Evolutionary conservation across 2,329 filamentous ascomycete species (phyloP).

Genomic region (Fusarium sp.): DNA sequence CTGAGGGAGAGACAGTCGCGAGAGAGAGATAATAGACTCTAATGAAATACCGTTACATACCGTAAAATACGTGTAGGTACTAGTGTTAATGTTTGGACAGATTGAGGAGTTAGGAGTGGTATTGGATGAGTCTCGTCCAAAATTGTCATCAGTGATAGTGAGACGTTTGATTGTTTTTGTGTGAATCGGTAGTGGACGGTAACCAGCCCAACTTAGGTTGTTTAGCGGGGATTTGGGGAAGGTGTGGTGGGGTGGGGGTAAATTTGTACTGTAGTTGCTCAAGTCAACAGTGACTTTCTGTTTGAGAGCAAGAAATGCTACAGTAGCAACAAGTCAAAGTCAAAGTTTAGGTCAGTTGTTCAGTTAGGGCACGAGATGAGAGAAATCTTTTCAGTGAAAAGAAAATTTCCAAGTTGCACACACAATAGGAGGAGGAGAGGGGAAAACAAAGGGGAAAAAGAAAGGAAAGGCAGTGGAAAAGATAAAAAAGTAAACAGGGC

Average conservation of each 20-base stretch:
- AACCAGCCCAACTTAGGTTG: slow-evolving; percentile 24
- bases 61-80: slow-evolving; percentile 4
- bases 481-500: slow-evolving; percentile 20
- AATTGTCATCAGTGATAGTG: slow-evolving; percentile 20
- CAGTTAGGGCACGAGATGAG: slow-evolving; percentile 25
- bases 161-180: slow-evolving; percentile 42
- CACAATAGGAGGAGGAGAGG: slow-evolving; percentile 10
- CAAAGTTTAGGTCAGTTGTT: slow-evolving; percentile 6
- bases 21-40: neutral
- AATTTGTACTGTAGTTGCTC: slow-evolving; percentile 26
- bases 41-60: slow-evolving; percentile 22
- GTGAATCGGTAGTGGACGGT: slow-evolving; percentile 40
- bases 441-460: slow-evolving; percentile 3
- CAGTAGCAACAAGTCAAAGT: neutral
- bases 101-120: neutral
- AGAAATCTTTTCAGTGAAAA: slow-evolving; percentile 8
- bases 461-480: slow-evolving; percentile 7
- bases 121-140: slow-evolving; percentile 5
- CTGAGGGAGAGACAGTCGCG: slow-evolving; percentile 12
- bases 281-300: slow-evolving; percentile 26
- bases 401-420: slow-evolving; percentile 6
- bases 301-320: slow-evolving; percentile 9
- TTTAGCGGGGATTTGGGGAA: slow-evolving; percentile 44
- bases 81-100: neutral
- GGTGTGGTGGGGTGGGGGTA: slow-evolving; percentile 42